Base-by-base conservation (phyloP, 768 basidiomycete genomes). In the Myochromella boudieri region DNA sequence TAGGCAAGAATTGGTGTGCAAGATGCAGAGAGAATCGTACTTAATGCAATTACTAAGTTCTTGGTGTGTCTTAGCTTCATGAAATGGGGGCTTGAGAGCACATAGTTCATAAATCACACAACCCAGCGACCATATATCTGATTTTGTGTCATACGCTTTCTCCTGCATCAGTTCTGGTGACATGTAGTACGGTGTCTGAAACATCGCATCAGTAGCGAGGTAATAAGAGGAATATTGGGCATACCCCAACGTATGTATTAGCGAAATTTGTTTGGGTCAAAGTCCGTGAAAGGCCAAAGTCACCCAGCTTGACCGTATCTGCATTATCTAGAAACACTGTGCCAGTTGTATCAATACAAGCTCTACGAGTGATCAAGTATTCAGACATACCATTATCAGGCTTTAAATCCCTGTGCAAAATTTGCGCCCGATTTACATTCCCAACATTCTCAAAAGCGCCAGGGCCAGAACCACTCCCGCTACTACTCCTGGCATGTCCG, bases 171-270 rank as follows among this genome's bases (percentile, higher is more conserved):
- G 78, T 65, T 99, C 95, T 0, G 97, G 97, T 1, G 94, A 97
- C 97, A 99, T 98, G 71, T 99, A 98, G 63, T 98, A 95, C 3
- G 97, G 97, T 3, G 97, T 99, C 94, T 97, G 57, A 12, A 15
- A 4, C 14, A 17, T 37, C 28, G n/a, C 2, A 27, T 40, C 11
- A 17, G 18, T 27, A 17, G 24, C 20, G 15, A 18, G 11, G 12
- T 21, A 20, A 28, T 20, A 9, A 17, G 11, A 20, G 20, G 37
- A 24, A 36, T 17, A 46, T 44, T 20, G 12, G 21, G 72, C 90
- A 52, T 62, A 97, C 94, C 51, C 97, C 95, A 53, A 98, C 97
- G 49, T 97, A 99, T 26, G 97, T 99, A 55, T 85, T 92, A 15
- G 97, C 94, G 57, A 99, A 95, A 54, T 81, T 85, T 1, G 91